Evolutionary conservation across 495 filamentous ascomycete genomes (phyloP).

Genomic region (Penicillium desertorum): DNA sequence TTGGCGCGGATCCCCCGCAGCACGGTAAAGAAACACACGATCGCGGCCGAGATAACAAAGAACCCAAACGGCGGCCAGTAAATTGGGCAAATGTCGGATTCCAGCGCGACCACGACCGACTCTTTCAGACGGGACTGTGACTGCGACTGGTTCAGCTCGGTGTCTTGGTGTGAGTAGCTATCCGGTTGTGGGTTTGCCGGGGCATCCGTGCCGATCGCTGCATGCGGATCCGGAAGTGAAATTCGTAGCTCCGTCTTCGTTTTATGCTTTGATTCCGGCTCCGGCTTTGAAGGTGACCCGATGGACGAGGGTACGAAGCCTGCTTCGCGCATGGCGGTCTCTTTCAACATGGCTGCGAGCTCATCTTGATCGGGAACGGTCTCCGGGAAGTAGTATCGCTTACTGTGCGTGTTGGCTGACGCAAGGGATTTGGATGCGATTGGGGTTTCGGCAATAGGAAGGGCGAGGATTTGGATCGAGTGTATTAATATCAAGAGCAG

Average conservation of each 20-base stretch:
- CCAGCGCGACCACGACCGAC: not conserved
- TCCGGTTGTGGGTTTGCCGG: not conserved
- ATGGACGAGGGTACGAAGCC: slow-evolving; percentile 7
- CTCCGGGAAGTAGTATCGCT: slow-evolving; percentile 25
- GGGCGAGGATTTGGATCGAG: not conserved
- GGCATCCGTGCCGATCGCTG: slow-evolving; percentile 20
- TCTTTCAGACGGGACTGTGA: not conserved
- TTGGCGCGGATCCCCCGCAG: slow-evolving; percentile 15
- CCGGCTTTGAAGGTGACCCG: not conserved
- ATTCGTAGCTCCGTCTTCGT: slow-evolving; percentile 1
- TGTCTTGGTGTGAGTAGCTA: not conserved
- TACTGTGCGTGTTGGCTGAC: slow-evolving; percentile 6
- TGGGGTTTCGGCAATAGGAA: not conserved
- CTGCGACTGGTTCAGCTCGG: not conserved
- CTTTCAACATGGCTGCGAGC: slow-evolving; percentile 9
- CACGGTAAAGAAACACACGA: slow-evolving; percentile 19
- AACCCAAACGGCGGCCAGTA: slow-evolving; percentile 8
- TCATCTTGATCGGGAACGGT: slow-evolving; percentile 21
- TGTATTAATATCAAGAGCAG: not conserved
- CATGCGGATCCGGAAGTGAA: slow-evolving; percentile 17
- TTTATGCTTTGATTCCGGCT: not conserved
- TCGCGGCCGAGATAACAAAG: slow-evolving; percentile 12
- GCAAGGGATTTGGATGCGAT: not conserved
- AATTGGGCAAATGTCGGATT: not conserved
- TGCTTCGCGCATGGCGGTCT: slow-evolving; percentile 20